Evolutionary conservation across 1,139 yeast species (phyloP).

Genomic region (Magnusiomyces paraingens): DNA sequence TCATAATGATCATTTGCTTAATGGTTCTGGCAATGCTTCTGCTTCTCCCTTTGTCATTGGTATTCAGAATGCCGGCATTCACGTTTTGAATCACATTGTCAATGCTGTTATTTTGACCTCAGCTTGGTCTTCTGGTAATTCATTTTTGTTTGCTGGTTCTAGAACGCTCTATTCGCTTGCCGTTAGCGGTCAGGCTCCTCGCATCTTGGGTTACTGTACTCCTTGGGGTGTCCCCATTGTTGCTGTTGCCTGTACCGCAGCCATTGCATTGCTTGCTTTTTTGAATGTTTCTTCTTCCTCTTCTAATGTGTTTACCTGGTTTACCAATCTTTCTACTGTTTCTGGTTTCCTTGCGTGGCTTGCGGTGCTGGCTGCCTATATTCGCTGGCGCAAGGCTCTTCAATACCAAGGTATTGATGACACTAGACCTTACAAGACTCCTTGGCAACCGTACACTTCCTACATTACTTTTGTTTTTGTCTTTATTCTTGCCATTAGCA

Average conservation of each 20-base stretch:
- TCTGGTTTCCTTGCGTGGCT: constrained; percentile 44
- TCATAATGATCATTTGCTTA: constrained; percentile 39
- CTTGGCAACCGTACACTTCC: constrained; percentile 44
- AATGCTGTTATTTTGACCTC: constrained; percentile 61
- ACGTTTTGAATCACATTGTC: constrained; percentile 55
- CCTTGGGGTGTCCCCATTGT: constrained; percentile 41
- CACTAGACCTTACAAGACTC: constrained; percentile 39
- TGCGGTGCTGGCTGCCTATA: constrained; percentile 40
- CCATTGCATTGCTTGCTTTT: constrained; percentile 37
- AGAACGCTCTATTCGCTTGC: constrained; percentile 40
- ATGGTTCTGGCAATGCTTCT: constrained; percentile 43
- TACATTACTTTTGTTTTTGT: constrained; percentile 43
- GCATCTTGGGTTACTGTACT: constrained; percentile 38
- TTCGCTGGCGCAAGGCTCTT: constrained; percentile 52
- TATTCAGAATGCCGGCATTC: constrained; percentile 46
- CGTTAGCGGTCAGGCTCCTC: constrained; percentile 46
- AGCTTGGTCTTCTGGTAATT: constrained; percentile 44
- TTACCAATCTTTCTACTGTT: constrained; percentile 39
- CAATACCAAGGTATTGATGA: constrained; percentile 22
- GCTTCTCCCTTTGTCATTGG: constrained; percentile 67
- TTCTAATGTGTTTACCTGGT: constrained; percentile 42
- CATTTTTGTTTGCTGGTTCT: constrained; percentile 38
- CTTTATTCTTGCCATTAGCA: constrained; percentile 47
- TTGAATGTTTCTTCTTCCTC: constrained; percentile 42
- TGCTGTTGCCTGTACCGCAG: constrained; percentile 29